These are phyloP conservation scores for Rhytidhysteron rufulum DNA, from an alignment of 2,329 filamentous ascomycete genomes.

Conservation along the genomic window DNA sequence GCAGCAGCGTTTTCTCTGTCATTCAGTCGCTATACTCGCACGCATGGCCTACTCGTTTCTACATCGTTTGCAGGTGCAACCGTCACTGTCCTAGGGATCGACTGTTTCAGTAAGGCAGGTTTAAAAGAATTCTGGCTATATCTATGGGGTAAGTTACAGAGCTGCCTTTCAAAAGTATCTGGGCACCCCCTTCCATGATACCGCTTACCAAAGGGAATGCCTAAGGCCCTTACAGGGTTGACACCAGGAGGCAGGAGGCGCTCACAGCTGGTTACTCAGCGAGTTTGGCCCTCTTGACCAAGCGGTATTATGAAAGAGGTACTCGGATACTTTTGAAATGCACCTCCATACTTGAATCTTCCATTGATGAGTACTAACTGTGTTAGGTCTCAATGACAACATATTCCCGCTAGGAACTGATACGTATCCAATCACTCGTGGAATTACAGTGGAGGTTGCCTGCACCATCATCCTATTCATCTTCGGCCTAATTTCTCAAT, in stretches of 20 bases:
- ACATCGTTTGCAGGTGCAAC: conserved; percentile 83
- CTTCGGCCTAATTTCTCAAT: conserved; percentile 76
- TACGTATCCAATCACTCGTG: conserved; percentile 81
- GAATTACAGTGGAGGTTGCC: conserved; percentile 81
- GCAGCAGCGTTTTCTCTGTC: conserved; percentile 68
- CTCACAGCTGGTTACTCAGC: too few relatives aligned
- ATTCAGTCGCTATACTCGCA: conserved; percentile 66
- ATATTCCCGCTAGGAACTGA: conserved; percentile 73
- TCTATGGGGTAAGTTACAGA: conserved; percentile 70
- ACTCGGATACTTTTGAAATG: too few relatives aligned
- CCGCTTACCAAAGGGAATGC: too few relatives aligned
- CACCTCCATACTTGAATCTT: not conserved
- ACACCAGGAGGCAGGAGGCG: too few relatives aligned
- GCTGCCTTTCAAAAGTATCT: too few relatives aligned
- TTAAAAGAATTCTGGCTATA: conserved; percentile 96
- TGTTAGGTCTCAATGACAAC: conserved; percentile 62
- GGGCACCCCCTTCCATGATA: too few relatives aligned
- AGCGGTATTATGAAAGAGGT: too few relatives aligned
- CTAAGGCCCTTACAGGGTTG: too few relatives aligned
- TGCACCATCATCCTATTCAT: conserved; percentile 70
- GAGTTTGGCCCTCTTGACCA: too few relatives aligned
- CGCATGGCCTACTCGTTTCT: conserved; percentile 70
- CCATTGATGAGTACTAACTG: conserved; percentile 12
- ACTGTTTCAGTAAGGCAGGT: conserved; percentile 85
- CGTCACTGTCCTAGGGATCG: conserved; percentile 74